Evolutionary conservation across 768 basidiomycete species (phyloP).

Genomic region (Suillus subluteus): DNA sequence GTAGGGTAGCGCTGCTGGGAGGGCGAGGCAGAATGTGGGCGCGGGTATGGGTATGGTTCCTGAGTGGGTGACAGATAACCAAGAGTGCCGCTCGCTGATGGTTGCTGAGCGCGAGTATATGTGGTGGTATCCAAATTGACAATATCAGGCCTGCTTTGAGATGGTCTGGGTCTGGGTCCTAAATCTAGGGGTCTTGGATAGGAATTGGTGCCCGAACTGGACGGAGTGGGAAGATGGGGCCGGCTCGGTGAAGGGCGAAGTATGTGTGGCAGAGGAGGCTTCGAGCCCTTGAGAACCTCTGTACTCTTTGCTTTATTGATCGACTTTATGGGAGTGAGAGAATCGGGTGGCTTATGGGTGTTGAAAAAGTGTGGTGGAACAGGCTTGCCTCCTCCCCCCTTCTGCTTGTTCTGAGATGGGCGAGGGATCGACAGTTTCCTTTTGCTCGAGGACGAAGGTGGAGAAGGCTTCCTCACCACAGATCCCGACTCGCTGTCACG

Average conservation of each 20-base stretch:
- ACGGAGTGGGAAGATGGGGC: constrained; percentile 26
- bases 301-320: constrained; percentile 34
- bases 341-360: constrained; percentile 37
- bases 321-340: constrained; percentile 31
- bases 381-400: constrained; percentile 26
- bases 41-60: constrained; percentile 62
- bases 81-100: constrained; percentile 23
- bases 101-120: constrained; percentile 19
- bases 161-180: constrained; percentile 28
- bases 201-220: constrained; percentile 19
- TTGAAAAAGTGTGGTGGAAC: constrained; percentile 28
- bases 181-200: constrained; percentile 25
- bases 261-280: constrained; percentile 17
- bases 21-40: constrained; percentile 61
- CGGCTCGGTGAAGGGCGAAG: constrained; percentile 37
- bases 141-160: constrained; percentile 27
- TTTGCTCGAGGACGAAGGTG: constrained; percentile 21
- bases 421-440: constrained; percentile 24
- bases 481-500: constrained; percentile 25
- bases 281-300: constrained; percentile 29
- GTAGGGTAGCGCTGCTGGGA: constrained; percentile 35
- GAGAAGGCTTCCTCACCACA: constrained; percentile 17
- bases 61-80: constrained; percentile 47
- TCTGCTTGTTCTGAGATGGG: constrained; percentile 20
- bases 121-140: constrained; percentile 22